phyloP scores from a whole-genome alignment of 768 basidiomycete genomes.

The Rubroboletus pulcherrimus region DNA sequence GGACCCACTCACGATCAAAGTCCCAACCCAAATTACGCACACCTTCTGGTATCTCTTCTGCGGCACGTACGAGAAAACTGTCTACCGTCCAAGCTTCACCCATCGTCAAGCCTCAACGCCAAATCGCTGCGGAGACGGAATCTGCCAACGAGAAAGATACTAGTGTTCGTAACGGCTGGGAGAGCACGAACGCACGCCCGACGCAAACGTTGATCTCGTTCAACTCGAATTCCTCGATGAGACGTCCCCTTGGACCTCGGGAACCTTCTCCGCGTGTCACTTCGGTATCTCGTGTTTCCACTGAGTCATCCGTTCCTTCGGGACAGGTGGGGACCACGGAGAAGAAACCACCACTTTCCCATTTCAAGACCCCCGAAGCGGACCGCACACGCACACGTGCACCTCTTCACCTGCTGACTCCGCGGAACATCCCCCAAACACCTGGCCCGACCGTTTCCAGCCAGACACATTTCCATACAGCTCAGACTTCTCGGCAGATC shows the following conservation, averaged over 20 bases:
- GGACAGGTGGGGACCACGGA: neutral
- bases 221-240: constrained; percentile 23
- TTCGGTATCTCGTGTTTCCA: neutral
- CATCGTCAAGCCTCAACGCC: constrained; percentile 11
- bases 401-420: neutral
- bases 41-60: constrained; percentile 5
- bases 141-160: neutral
- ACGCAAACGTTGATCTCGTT: constrained; percentile 17
- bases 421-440: constrained; percentile 1
- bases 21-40: constrained; percentile 35
- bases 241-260: constrained; percentile 22
- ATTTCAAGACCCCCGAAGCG: neutral
- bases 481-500: constrained; percentile 5
- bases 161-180: neutral
- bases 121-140: constrained; percentile 10
- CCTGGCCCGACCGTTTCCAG: constrained; percentile 22
- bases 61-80: constrained; percentile 20
- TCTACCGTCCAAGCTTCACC: constrained; percentile 32
- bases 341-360: constrained; percentile 5
- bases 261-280: constrained; percentile 16
- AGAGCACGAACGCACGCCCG: neutral
- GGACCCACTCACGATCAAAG: constrained; percentile 26
- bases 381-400: constrained; percentile 13
- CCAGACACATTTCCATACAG: constrained; percentile 16
- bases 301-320: constrained; percentile 1